Base-by-base conservation (phyloP, 1,284 basidiomycete genomes). In the Rhodotorula sp. region DNA sequence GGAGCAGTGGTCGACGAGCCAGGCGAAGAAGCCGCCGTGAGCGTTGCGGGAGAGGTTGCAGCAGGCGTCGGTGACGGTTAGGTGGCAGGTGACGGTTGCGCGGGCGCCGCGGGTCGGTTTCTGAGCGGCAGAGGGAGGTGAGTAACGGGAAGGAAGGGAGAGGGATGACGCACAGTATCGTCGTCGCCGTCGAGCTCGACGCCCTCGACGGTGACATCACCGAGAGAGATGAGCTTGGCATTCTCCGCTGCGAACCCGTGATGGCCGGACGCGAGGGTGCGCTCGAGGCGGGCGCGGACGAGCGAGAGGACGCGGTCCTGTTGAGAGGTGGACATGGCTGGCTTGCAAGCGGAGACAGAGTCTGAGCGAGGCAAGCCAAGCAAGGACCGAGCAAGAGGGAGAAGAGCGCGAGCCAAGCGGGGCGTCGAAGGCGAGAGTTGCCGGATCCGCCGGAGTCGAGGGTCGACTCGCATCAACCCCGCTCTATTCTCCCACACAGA, bases 11-110 rank as follows among this genome's bases (percentile, higher is more conserved):
- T 76, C 74, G 56, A 76, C 70, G 21, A 76, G 59, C 71, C 71
- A 76, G 5, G 74, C 74, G 10, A 73, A 37, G 48, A 70, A 73
- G 1, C 74, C 74, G n/a, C 74, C 74, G 59, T 76, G 74, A 1
- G 71, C 65, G 58, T 74, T 74, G 21, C 64, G 41, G 15, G 34
- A 22, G n/a, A 36, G 41, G 58, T 71, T 74, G 58, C 67, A 70
- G 53, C 63, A 64, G 5, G 34, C 22, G 8, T 65, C 56, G n/a
- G 36, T 36, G 57, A 72, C 66, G 17, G 29, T 55, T 4, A 72
- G 37, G 29, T 55, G 32, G 55, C 66, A 69, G 4, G 64, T 61
- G 8, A 69, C 64, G 34, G n/a, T 50, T 2, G 70, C 67, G 27
- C 61, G 55, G 2, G 70, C 66, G 4, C 50, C 41, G 12, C 63